Conservation (phyloP, 2,329 filamentous ascomycete species). For the Botryotinia globosa region DNA sequence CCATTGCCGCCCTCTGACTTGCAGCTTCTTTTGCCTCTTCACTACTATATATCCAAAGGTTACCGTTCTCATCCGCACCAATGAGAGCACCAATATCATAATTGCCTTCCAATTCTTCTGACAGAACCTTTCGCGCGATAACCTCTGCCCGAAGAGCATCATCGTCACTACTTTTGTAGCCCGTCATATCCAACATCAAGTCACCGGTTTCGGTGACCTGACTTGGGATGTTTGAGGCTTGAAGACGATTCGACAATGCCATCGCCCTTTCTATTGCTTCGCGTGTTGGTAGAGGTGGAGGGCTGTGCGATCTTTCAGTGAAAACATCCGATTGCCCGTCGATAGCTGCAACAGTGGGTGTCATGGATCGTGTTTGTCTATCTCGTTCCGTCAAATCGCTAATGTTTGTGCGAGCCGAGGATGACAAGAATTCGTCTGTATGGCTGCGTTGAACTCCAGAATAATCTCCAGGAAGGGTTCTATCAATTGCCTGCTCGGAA, state of each 20-base stretch:
- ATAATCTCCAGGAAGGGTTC: slow-evolving; percentile 53
- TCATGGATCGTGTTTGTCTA: slow-evolving; percentile 42
- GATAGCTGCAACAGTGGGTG: slow-evolving; percentile 38
- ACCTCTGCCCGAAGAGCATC: slow-evolving; percentile 89
- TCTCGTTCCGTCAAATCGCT: slow-evolving; percentile 36
- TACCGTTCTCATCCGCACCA: slow-evolving; percentile 90
- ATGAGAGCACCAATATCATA: slow-evolving; percentile 96
- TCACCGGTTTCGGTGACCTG: slow-evolving; percentile 91
- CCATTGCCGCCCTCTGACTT: slow-evolving; percentile 58
- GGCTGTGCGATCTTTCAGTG: slow-evolving; percentile 67
- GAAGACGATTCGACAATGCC: slow-evolving; percentile 81
- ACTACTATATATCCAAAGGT: slow-evolving; percentile 99
- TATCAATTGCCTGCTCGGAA: slow-evolving; percentile 48
- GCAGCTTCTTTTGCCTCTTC: slow-evolving; percentile 93
- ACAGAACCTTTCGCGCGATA: slow-evolving; percentile 86
- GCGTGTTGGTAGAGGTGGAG: slow-evolving; percentile 65
- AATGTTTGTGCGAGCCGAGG: slow-evolving; percentile 43
- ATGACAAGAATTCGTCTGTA: slow-evolving; percentile 55
- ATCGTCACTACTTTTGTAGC: slow-evolving; percentile 91
- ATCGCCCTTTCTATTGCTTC: slow-evolving; percentile 83
- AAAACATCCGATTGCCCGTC: slow-evolving; percentile 33
- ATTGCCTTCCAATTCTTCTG: slow-evolving; percentile 88
- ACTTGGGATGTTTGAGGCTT: slow-evolving; percentile 86
- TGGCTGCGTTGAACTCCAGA: slow-evolving; percentile 46
- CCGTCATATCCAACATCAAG: slow-evolving; percentile 96